These are phyloP conservation scores for Hygrophoropsis aurantiaca DNA, from an alignment of 768 basidiomycete genomes.

Conservation along the genomic window DNA sequence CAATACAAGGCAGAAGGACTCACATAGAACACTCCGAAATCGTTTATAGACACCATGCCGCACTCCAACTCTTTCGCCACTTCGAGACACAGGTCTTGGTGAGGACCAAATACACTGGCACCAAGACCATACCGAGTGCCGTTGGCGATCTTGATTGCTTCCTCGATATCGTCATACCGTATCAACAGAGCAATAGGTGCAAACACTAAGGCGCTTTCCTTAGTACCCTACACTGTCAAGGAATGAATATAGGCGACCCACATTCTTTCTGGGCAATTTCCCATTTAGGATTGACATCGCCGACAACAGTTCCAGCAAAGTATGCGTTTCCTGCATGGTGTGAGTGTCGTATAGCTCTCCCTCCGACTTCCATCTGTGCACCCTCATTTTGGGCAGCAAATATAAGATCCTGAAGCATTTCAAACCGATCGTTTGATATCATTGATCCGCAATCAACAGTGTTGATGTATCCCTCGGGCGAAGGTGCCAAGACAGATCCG, in stretches of 20 bases:
- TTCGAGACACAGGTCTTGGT: conserved; percentile 71
- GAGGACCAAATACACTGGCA: conserved; percentile 90
- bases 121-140: conserved; percentile 87
- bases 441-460: conserved; percentile 87
- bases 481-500: conserved; percentile 69
- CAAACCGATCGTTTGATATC: conserved; percentile 75
- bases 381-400: conserved; percentile 67
- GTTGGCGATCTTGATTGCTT: conserved; percentile 88
- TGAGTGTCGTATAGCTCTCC: conserved; percentile 61
- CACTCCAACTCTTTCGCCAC: conserved; percentile 84
- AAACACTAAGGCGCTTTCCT: conserved; percentile 66
- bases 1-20: conserved; percentile 26
- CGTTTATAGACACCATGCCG: conserved; percentile 97
- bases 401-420: conserved; percentile 66
- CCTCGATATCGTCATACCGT: conserved; percentile 78
- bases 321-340: conserved; percentile 74
- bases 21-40: conserved; percentile 88
- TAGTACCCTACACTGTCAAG: conserved; percentile 6
- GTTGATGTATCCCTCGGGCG: conserved; percentile 65
- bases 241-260: conserved; percentile 39
- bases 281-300: conserved; percentile 68
- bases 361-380: conserved; percentile 63
- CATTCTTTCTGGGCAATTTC: conserved; percentile 80
- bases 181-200: conserved; percentile 90
- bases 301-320: conserved; percentile 86